Base-by-base conservation (phyloP, 768 basidiomycete species). In the Hygrocybe coccinea region DNA sequence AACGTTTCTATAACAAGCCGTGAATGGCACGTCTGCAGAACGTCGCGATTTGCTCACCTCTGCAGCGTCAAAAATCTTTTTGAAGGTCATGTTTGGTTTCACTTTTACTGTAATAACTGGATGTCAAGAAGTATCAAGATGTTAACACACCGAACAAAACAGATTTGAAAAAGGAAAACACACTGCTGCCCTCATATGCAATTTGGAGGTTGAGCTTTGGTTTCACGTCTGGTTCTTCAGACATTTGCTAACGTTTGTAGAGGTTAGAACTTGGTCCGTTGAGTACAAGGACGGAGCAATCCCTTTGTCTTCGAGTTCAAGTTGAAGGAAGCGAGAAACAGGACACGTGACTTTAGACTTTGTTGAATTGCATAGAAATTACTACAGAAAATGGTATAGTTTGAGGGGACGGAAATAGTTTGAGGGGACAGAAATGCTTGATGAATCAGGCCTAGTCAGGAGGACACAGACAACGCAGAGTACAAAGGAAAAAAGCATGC, bases 21-120 rank as follows among this genome's bases (percentile, higher is more conserved):
- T 57, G 12, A 48, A 50, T 52, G 43, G 34, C 49, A 21, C 38
- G 44, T 36, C 41, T 14, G 17, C 6, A 14, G 9, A 39, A 25
- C 50, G 37, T 33, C 49, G 34, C 41, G 17, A 35, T 9, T 9
- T 34, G 72, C 79, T 21, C 60, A 86, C 86, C 76, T 85, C 82
- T 1, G 82, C 81, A 14, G 83, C 85, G 15, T 82, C 76, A 55
- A 87, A 86, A 22, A 86, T 80, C 67, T 86, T 87, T 37, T 71
- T 66, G 60, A 87, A 85, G n/a, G 74, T 72, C 75, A 80, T 87
- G 35, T 79, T 80, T 1, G 75, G 57, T 57, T 83, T 86, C 10
- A 86, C 85, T 65, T 87, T 87, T 3, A 88, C 79, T 4, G 81
- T 84, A 29, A 85, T 81, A 8, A 76, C 86, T 87, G 63, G 25